Base-by-base conservation (phyloP, 176 grass and related monocot species). In the Thalia dealbata region DNA sequence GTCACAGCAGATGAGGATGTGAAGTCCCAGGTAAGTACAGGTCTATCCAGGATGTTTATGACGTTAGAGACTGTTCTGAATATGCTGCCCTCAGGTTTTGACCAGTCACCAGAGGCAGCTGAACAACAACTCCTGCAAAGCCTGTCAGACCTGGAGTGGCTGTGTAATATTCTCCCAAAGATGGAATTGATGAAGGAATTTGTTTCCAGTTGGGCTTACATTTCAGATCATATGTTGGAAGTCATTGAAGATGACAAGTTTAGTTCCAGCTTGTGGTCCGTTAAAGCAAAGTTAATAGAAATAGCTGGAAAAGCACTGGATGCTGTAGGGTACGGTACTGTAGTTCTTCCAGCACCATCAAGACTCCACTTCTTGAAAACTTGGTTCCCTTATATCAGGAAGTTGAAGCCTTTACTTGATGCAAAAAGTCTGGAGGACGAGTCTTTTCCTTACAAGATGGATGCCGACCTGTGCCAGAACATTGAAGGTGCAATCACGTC, bases 141-240 rank as follows among this genome's bases (percentile, higher is more conserved):
- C 52, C 83, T 99, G 86, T 84, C 61, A 72, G 95, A 91, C 58
- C 67, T 99, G 21, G 87, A 93, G 50, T 99, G 95, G 95, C 73
- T 99, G 43, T 81, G 81, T 42, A 84, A 56, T 73, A 58, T 99
- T 52, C 70, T 82, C 22, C 55, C 83, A 54, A 93, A 81, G 75
- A 88, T 91, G 80, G 95, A 99, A 44, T 86, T 99, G 78, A 86
- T 88, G 89, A 72, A 88, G 1, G 71, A 86, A 76, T 99, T 93
- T 78, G 83, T 93, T 81, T 91, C 81, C 68, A 70, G 75, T 51
- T 99, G 95, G 95, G 81, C 64, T 43, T 70, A 84, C 72, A 91
- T 83, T 14, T 93, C 95, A 26, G 61, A 63, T 50, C 73, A 86
- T 72, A 68, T 87, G 61, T 44, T 93, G 45, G 81, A 73, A 15